phyloP scores from a whole-genome alignment of 176 grass and related monocot genomes.

The Chrysopogon serrulatus region DNA sequence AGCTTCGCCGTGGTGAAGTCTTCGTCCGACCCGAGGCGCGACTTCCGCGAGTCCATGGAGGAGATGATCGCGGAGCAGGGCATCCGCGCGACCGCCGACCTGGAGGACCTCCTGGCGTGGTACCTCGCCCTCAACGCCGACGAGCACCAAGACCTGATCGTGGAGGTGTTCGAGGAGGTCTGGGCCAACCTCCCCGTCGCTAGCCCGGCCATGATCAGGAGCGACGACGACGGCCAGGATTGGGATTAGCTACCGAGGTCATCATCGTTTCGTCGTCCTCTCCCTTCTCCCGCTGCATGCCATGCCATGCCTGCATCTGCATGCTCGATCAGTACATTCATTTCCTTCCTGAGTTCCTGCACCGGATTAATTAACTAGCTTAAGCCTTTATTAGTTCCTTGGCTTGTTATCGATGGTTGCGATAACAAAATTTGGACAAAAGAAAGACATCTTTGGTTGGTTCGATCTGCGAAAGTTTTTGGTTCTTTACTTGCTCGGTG shows the following conservation, averaged over 20 bases:
- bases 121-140: conserved; percentile 78
- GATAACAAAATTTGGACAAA: conserved; percentile 1
- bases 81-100: conserved; percentile 48
- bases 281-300: neutral
- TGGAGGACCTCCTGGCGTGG: conserved; percentile 90
- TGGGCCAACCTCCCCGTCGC: conserved; percentile 33
- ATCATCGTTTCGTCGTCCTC: neutral
- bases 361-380: neutral
- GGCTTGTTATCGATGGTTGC: neutral
- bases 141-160: conserved; percentile 69
- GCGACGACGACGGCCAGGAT: neutral
- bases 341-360: too few species aligned
- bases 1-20: conserved; percentile 65
- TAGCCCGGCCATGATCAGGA: neutral
- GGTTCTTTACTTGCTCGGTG: conserved; percentile 38
- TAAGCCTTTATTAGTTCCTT: neutral
- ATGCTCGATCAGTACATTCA: neutral
- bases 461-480: neutral
- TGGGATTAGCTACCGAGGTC: neutral
- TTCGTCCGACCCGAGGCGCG: conserved; percentile 49
- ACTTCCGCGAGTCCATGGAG: conserved; percentile 88
- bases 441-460: neutral
- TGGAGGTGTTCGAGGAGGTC: conserved; percentile 80
- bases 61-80: conserved; percentile 80
- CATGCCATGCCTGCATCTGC: neutral